These are phyloP conservation scores for Euphorbia celastroides DNA, from an alignment of 441 rosid species.

Conservation along the genomic window DNA sequence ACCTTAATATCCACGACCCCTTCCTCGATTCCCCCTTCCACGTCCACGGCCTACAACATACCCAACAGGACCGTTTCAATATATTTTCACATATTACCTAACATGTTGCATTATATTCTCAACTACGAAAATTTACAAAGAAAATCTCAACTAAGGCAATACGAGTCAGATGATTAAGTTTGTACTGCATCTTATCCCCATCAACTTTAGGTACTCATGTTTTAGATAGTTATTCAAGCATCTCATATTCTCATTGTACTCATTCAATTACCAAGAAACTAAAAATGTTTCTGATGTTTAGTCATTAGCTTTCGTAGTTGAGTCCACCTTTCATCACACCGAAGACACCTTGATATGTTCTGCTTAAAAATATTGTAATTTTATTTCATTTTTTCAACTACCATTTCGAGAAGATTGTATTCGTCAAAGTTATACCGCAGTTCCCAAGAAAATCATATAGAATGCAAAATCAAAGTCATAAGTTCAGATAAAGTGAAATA, in stretches of 20 bases:
- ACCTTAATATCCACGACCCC: slow-evolving; percentile 66
- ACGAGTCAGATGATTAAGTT: not conserved
- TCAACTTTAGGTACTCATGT: not conserved
- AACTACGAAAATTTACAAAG: not conserved
- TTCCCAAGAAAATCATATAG: not conserved
- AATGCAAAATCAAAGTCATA: not conserved
- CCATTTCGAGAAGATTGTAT: not conserved
- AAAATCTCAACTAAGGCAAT: not conserved
- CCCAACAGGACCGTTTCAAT: not conserved
- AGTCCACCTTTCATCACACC: not conserved
- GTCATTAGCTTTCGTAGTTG: not conserved
- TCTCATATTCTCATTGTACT: not conserved
- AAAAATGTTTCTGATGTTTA: not conserved
- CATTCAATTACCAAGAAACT: not conserved
- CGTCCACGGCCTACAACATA: slow-evolving; percentile 61
- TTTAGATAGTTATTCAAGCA: not conserved
- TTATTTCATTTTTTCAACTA: not conserved
- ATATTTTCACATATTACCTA: not conserved
- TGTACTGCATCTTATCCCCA: not conserved
- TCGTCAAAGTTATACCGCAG: not conserved
- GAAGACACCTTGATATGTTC: no score
- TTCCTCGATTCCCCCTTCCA: slow-evolving; percentile 73
- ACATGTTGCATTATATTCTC: not conserved
- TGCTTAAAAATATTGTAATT: not conserved
- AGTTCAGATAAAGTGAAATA: slow-evolving; percentile 6